Conservation (phyloP, 2,329 filamentous ascomycete genomes). For the Didymella exigua region DNA sequence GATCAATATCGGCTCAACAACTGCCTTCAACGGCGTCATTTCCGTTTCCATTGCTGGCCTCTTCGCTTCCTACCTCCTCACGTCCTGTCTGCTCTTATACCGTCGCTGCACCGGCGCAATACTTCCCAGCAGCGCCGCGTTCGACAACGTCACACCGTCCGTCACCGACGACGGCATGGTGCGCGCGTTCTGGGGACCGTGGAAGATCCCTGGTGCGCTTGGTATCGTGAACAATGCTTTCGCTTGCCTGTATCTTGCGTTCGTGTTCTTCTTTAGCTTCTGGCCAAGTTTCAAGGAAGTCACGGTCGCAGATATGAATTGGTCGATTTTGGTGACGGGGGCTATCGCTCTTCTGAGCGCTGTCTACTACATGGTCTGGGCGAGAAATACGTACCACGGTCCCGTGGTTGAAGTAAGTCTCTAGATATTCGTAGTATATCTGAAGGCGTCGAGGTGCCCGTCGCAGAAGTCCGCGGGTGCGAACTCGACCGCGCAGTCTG, state of each 20-base stretch:
- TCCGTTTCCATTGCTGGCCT: conserved; percentile 36
- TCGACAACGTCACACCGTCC: background rate
- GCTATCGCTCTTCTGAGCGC: conserved; percentile 23
- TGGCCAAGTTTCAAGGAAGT: conserved; percentile 30
- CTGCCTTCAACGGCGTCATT: conserved; percentile 38
- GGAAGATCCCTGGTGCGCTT: conserved; percentile 23
- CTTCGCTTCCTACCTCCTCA: conserved; percentile 36
- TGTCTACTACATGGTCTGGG: conserved; percentile 34
- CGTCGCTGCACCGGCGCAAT: conserved; percentile 34
- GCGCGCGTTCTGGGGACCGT: conserved; percentile 31
- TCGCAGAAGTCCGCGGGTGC: no score
- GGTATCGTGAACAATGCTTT: conserved; percentile 34
- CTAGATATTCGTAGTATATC: no score
- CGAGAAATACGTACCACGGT: conserved; percentile 32
- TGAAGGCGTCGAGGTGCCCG: no score
- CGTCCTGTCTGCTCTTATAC: conserved; percentile 29
- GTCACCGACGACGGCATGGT: conserved; percentile 15
- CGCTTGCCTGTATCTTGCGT: conserved; percentile 27
- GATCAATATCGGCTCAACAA: conserved; percentile 54
- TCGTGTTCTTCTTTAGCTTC: conserved; percentile 40
- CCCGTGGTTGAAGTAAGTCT: conserved; percentile 31
- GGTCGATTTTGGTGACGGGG: conserved; percentile 32
- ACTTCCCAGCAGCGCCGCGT: conserved; percentile 9
- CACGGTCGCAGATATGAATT: conserved; percentile 36
- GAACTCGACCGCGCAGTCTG: no score